These are phyloP conservation scores for Begonia masoniana DNA, from an alignment of 306 rosid genomes.

Conservation along the genomic window DNA sequence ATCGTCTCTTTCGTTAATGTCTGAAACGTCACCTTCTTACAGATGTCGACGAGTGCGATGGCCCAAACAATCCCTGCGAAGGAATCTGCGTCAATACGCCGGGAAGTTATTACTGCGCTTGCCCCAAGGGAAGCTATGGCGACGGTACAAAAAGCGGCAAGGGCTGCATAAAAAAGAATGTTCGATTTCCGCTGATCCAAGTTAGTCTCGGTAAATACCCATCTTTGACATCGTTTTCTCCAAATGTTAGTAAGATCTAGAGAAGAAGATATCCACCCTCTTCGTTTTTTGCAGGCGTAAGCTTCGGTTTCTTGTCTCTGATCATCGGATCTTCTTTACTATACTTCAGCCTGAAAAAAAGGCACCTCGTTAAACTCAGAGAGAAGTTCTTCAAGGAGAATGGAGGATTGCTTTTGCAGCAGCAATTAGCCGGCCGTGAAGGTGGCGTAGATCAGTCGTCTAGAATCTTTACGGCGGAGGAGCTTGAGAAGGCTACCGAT, in stretches of 20 bases:
- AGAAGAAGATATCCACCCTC: background rate
- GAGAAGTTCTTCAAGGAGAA: slow-evolving; percentile 9
- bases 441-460: background rate
- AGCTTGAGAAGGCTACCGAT: slow-evolving; percentile 12
- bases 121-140: slow-evolving; percentile 2
- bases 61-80: slow-evolving; percentile 7
- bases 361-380: slow-evolving; percentile 4
- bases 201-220: background rate
- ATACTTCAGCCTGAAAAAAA: slow-evolving; percentile 7
- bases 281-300: background rate
- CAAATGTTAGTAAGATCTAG: background rate
- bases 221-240: background rate
- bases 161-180: slow-evolving; percentile 5
- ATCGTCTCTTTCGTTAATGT: background rate
- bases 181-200: slow-evolving; percentile 6
- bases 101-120: slow-evolving; percentile 7
- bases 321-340: slow-evolving; percentile 4
- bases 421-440: background rate
- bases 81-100: slow-evolving; percentile 7
- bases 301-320: background rate
- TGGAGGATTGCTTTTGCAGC: slow-evolving; percentile 7
- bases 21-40: background rate
- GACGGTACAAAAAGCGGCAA: slow-evolving; percentile 9
- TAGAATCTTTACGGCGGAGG: slow-evolving; percentile 5
- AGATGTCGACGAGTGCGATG: slow-evolving; percentile 4